Conservation (phyloP, 2,329 filamentous ascomycete genomes). For the Alternaria conjuncta region DNA sequence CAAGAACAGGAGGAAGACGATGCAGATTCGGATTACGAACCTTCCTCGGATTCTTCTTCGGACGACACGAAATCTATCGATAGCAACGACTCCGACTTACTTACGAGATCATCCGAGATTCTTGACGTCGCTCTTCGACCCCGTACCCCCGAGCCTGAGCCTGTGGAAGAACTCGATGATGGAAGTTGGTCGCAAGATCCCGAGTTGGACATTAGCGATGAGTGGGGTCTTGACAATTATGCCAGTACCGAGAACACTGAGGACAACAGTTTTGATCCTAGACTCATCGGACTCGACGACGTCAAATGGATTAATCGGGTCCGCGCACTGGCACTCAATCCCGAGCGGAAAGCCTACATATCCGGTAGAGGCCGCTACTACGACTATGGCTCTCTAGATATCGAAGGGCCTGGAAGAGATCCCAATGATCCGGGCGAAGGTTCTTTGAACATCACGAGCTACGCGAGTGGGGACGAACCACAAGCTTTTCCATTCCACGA, state of each 20-base stretch:
- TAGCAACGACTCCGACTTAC: not conserved
- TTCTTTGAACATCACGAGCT: slow-evolving; percentile 10
- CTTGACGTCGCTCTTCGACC: slow-evolving; percentile 5
- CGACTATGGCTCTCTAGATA: slow-evolving; percentile 12
- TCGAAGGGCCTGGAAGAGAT: slow-evolving; percentile 9
- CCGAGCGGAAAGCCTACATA: slow-evolving; percentile 19
- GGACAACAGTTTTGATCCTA: slow-evolving; percentile 20
- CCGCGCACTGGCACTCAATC: slow-evolving; percentile 23
- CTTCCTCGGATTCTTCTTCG: not conserved
- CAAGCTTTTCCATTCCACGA: slow-evolving; percentile 27
- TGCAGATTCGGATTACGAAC: not conserved
- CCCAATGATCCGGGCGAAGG: slow-evolving; percentile 10
- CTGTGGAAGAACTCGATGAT: not conserved
- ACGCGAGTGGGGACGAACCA: not conserved
- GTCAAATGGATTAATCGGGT: slow-evolving; percentile 18
- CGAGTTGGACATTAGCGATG: not conserved
- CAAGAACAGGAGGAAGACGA: not conserved
- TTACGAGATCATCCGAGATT: not conserved
- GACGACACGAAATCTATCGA: not conserved
- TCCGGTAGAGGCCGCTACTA: slow-evolving; percentile 17
- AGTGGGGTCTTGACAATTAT: not conserved
- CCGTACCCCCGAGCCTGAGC: not conserved
- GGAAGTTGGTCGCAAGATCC: slow-evolving; percentile 9
- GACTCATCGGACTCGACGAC: slow-evolving; percentile 8
- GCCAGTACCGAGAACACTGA: slow-evolving; percentile 6